Evolutionary conservation across 2,329 filamentous ascomycete genomes (phyloP), one percentile per base, ranked within the genome.

Genomic region (Rhinocladiella similis): DNA sequence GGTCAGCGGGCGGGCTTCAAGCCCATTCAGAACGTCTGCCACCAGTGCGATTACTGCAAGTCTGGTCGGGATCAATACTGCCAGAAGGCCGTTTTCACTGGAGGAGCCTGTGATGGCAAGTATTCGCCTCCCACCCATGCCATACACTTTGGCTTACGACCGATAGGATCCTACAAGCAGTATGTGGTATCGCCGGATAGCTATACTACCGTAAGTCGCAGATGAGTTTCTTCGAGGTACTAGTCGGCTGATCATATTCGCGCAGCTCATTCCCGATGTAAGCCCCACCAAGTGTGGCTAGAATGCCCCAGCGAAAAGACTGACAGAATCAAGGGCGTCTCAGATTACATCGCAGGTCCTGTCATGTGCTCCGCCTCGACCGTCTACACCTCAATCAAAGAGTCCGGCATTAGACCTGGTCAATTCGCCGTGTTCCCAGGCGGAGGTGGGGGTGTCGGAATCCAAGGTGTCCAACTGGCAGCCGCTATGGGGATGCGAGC

Each of bases 311-410:
- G 22, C 29, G 2, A 33, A 33, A 12, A 12, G 29, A 33, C 29
- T 33, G 29, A 33, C 29, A 2, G 29, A 12, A 12, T 33, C 7
- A 54, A 84, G 33, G 80, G 77, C 0, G 76, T 85, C 0, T 68
- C 71, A 0, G 81, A 83, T 57, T 77, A 80, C 58, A 63, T 82
- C 16, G 83, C 82, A 2, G 83, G 77, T 0, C 83, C 83, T 0
- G 78, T 85, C 56, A 84, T 85, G 80, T 86, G 83, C 70, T 77
- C 73, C 42, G 81, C 80, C 0, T 78, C 76, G 5, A 85, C 83
- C 1, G 80, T 84, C 57, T 83, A 85, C 67, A 76, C 80, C 2
- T 80, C 81, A 1, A 71, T 86, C 48, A 73, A 78, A 12, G 78
- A 82, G 39, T 79, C 78, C 0, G 73, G 72, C 1, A 69, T 83